Percentiles rank a stretch among this genome's conserved stretches.
These are phyloP conservation scores for Fusarium anguioides DNA, from an alignment of 2,329 filamentous ascomycete genomes.

Conservation along the genomic window DNA sequence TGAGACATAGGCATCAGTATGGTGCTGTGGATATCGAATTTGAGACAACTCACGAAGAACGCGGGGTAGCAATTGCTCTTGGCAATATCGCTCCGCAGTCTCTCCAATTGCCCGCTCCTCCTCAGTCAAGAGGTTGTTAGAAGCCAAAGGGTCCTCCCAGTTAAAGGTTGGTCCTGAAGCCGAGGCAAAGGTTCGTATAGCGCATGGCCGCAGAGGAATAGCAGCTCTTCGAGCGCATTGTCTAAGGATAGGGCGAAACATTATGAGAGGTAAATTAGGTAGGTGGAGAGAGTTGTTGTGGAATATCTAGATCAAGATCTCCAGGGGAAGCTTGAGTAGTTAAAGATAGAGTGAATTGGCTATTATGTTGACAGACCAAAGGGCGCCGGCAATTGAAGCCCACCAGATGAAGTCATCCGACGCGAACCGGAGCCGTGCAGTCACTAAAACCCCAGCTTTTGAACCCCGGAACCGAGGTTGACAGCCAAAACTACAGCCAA, in stretches of 20 bases:
- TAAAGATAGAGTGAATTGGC: conserved; percentile 18
- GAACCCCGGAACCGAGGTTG: conserved; percentile 40
- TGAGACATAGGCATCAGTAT: conserved; percentile 12
- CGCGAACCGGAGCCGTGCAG: conserved; percentile 44
- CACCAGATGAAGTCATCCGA: conserved; percentile 48
- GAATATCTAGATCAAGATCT: background rate
- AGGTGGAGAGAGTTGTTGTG: background rate
- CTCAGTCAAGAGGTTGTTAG: conserved; percentile 82
- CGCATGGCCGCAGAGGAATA: conserved; percentile 41
- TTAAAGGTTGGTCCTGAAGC: conserved; percentile 68
- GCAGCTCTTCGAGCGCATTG: conserved; percentile 42
- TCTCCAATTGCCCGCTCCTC: conserved; percentile 92
- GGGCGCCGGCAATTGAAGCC: conserved; percentile 40
- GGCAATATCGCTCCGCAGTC: conserved; percentile 92
- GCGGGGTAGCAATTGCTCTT: conserved; percentile 86
- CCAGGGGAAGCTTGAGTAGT: conserved; percentile 20
- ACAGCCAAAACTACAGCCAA: conserved; percentile 9
- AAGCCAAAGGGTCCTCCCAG: conserved; percentile 89
- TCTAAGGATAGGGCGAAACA: conserved; percentile 50
- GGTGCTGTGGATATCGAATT: background rate
- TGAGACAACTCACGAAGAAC: conserved; percentile 74
- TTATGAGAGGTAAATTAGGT: conserved; percentile 17
- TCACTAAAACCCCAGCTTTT: conserved; percentile 43
- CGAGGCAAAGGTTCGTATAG: conserved; percentile 52
- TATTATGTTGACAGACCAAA: conserved; percentile 21